Percentiles rank a stretch among this genome's conserved stretches.
These are phyloP conservation scores for Isabelozyma heimii DNA, from an alignment of 805 yeast species.

Conservation along the genomic window DNA sequence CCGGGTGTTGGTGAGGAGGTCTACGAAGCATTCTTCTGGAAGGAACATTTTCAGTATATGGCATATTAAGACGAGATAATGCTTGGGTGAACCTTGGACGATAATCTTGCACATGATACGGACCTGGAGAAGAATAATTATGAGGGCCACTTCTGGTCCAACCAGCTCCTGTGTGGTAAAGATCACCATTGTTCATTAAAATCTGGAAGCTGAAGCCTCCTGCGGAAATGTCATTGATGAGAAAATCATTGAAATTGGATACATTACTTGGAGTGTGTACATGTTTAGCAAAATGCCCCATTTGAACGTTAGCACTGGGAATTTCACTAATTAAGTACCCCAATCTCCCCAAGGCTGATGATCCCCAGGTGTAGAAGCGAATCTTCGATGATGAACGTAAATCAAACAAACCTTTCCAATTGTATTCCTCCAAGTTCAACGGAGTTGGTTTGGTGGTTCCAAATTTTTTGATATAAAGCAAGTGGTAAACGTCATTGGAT, in stretches of 20 bases:
- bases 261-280: constrained; percentile 39
- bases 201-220: constrained; percentile 68
- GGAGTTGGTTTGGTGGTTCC: constrained; percentile 43
- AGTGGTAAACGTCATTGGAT: constrained; percentile 32
- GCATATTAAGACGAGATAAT: constrained; percentile 2
- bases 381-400: constrained; percentile 32
- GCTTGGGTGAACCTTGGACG: constrained; percentile 9
- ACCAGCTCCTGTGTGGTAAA: constrained; percentile 51
- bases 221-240: constrained; percentile 49
- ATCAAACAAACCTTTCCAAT: constrained; percentile 51
- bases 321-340: constrained; percentile 37
- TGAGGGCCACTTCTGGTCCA: constrained; percentile 15
- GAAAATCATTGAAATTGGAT: constrained; percentile 27
- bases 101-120: constrained; percentile 15
- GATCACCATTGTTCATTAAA: constrained; percentile 51
- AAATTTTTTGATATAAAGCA: constrained; percentile 43
- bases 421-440: constrained; percentile 28
- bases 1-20: neutral
- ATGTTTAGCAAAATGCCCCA: constrained; percentile 17
- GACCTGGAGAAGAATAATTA: constrained; percentile 26
- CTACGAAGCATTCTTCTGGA: constrained; percentile 1
- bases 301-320: constrained; percentile 17
- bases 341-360: constrained; percentile 40
- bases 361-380: constrained; percentile 52
- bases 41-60: constrained; percentile 5